These are phyloP conservation scores for Rosa chinensis DNA, from an alignment of 306 rosid species.

Conservation along the genomic window DNA sequence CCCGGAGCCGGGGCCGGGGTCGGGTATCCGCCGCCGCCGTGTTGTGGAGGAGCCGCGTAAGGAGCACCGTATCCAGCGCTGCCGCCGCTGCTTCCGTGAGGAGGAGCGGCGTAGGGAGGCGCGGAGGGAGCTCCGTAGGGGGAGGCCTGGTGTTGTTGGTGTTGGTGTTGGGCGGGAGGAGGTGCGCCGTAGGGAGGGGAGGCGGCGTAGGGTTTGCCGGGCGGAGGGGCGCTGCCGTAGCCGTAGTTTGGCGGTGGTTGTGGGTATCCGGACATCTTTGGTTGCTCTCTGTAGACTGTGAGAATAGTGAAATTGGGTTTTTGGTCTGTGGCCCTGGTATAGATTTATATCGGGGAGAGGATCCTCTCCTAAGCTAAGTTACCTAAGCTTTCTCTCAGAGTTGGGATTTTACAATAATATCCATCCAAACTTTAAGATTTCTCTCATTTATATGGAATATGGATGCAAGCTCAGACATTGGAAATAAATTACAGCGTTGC, in stretches of 20 bases:
- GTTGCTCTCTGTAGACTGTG: background rate
- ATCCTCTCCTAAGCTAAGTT: too few relatives aligned
- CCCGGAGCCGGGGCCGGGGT: conserved; percentile 29
- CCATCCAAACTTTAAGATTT: too few relatives aligned
- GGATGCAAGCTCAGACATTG: too few relatives aligned
- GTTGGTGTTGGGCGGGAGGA: conserved; percentile 22
- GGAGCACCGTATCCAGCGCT: conserved; percentile 15
- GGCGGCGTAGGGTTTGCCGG: conserved; percentile 35
- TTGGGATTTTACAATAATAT: too few relatives aligned
- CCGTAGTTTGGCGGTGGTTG: conserved; percentile 44
- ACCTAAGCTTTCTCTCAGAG: too few relatives aligned
- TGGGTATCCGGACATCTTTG: conserved; percentile 54
- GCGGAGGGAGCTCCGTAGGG: conserved; percentile 25
- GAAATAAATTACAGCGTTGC: background rate
- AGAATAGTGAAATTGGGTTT: background rate
- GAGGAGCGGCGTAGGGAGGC: conserved; percentile 28
- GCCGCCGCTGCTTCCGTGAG: background rate
- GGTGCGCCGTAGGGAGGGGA: conserved; percentile 5
- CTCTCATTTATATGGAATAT: background rate
- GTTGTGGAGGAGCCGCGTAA: conserved; percentile 41
- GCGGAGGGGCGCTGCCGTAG: conserved; percentile 38
- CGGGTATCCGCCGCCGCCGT: conserved; percentile 42
- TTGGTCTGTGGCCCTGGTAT: background rate
- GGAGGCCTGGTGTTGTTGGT: background rate
- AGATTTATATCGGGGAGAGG: too few relatives aligned